phyloP scores from a whole-genome alignment of 1,284 basidiomycete genomes.

The Tausonia pullulans region DNA sequence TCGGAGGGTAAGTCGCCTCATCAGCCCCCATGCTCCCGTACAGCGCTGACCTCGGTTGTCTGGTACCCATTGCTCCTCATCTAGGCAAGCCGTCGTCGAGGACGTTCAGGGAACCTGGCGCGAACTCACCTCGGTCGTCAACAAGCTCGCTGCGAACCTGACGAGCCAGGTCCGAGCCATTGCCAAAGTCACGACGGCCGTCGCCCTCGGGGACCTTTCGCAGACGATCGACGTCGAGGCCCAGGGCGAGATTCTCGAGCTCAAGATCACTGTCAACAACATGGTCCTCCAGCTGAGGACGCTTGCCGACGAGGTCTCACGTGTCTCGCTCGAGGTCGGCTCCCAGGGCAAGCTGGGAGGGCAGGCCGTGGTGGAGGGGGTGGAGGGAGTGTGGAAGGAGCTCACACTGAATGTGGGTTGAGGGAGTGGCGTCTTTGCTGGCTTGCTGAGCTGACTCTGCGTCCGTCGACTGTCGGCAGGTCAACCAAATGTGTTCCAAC shows the following conservation, averaged over 20 bases:
- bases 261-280: conserved; percentile 96
- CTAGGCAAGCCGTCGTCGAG: conserved; percentile 78
- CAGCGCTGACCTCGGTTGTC: background rate
- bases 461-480: conserved; percentile 38
- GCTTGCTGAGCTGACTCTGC: background rate
- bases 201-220: conserved; percentile 86
- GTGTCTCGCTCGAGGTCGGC: conserved; percentile 90
- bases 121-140: conserved; percentile 78
- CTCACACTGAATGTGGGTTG: conserved; percentile 68
- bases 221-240: conserved; percentile 97
- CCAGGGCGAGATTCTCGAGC: conserved; percentile 87
- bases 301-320: conserved; percentile 88
- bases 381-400: conserved; percentile 91
- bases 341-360: conserved; percentile 62
- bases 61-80: conserved; percentile 18
- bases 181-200: conserved; percentile 93
- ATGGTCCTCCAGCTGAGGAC: conserved; percentile 87
- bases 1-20: conserved; percentile 40
- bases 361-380: conserved; percentile 77
- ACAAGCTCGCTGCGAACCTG: conserved; percentile 76
- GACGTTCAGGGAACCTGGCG: conserved; percentile 93
- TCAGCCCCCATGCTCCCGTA: background rate
- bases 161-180: conserved; percentile 92
- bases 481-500: conserved; percentile 86
- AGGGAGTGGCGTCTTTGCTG: background rate